Percentiles rank a stretch among this genome's conserved stretches.
These are phyloP conservation scores for Fusarium dlaminii DNA, from an alignment of 2,329 filamentous ascomycete species.

Conservation along the genomic window DNA sequence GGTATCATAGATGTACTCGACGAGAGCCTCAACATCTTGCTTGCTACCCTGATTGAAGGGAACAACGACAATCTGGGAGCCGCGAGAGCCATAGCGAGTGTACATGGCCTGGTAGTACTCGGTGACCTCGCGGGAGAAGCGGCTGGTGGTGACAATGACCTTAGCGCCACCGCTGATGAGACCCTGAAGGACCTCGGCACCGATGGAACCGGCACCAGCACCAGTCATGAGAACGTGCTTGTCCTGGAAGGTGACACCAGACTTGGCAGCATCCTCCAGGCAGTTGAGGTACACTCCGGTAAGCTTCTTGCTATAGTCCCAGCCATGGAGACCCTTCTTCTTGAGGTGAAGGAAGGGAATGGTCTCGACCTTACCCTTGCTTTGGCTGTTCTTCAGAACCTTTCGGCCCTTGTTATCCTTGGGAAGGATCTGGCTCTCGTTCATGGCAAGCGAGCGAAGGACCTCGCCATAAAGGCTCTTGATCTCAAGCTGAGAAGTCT, in stretches of 20 bases:
- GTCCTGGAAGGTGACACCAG: constrained; percentile 89
- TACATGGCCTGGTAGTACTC: constrained; percentile 99
- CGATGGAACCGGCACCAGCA: constrained; percentile 96
- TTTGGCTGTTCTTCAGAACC: constrained; percentile 61
- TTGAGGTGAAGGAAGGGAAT: constrained; percentile 98
- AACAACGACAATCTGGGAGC: constrained; percentile 96
- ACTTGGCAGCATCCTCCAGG: constrained; percentile 85
- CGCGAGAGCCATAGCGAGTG: constrained; percentile 88
- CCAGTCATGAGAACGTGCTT: constrained; percentile 99
- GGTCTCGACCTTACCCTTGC: constrained; percentile 94
- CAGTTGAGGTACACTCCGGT: constrained; percentile 93
- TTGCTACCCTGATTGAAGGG: constrained; percentile 99
- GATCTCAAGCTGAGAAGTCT: constrained; percentile 95
- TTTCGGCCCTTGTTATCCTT: constrained; percentile 79
- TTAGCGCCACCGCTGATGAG: constrained; percentile 96
- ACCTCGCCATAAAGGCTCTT: constrained; percentile 95
- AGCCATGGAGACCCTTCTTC: constrained; percentile 90
- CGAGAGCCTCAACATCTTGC: constrained; percentile 92
- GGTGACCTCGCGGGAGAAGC: constrained; percentile 96
- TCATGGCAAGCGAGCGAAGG: constrained; percentile 94
- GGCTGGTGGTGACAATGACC: constrained; percentile 94
- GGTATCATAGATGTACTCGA: constrained; percentile 95
- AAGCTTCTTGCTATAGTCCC: constrained; percentile 99
- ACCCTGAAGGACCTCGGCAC: constrained; percentile 94
- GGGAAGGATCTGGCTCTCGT: constrained; percentile 95